Base-by-base conservation (phyloP, 2,329 filamentous ascomycete genomes). In the Microsporum canis region DNA sequence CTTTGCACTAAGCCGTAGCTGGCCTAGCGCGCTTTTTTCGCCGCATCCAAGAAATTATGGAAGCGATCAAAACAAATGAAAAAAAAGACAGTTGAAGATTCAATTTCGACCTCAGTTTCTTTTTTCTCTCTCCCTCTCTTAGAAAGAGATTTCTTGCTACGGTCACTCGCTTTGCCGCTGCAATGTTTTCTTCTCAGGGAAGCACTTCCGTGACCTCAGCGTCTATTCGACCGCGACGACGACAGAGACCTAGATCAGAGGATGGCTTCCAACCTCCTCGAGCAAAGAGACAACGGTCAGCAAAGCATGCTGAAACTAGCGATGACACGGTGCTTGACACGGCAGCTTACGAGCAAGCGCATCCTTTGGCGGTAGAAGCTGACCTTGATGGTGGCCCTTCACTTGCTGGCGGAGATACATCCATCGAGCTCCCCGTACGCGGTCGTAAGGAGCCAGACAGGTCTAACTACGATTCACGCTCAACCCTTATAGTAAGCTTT, bases 201-300 rank as follows among this genome's bases (percentile, higher is more conserved):
- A 7, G 12, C 12, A 5, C 14, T 34, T n/a, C 51, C 5, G 51
- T 36, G 51, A 38, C 51, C 10, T 29, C 51, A 70, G 62, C 68
- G 31, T 55, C 51, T n/a, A 36, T 6, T 55, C 51, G 51, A 36
- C 31, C 73, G 63, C 70, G 73, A 61, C 68, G 74, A 60, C 72
- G 74, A 60, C 74, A 73, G 61, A 71, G 74, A 64, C 72, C 72
- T 58, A 71, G 71, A 64, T 76, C 75, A 39, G 77, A 78, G 63
- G 77, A 79, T 4, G 51, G 51, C 14, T 34, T 55, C 60, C 73
- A 74, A 47, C 72, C 73, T 57, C 77, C 76, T 17, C 74, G 72
- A 62, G 72, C 77, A 10, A 79, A 79, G 68, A 72, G 76, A 65
- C 76, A 78, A 64, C 72, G 77, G 63, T 78, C 77, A n/a, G 70